Base-by-base conservation (phyloP, 306 rosid species). In the Fagus crenata region DNA sequence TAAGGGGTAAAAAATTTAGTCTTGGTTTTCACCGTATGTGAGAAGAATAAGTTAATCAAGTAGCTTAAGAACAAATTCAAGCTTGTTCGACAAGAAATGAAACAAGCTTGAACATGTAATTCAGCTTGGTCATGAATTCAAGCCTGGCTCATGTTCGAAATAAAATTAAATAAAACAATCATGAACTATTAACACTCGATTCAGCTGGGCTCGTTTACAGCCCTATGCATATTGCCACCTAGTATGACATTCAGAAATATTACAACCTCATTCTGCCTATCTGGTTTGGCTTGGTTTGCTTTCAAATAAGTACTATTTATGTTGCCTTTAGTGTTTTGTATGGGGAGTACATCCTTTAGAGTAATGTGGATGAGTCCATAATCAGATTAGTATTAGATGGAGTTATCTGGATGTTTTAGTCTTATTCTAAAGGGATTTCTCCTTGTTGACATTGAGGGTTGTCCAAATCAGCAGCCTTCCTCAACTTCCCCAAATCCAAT, bases 401-500 rank as follows among this genome's bases (percentile, higher is more conserved):
- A 64, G 18, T 36, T 67, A 15, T 17, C 49, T 39, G 71, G 51
- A 39, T 7, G 33, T 5, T 40, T 67, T 67, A 39, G 18, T 33
- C 49, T 17, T 67, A 67, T 67, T 67, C 49, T 39, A 39, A 39
- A 2, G 49, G 11, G 40, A 60, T 60, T 33, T 32, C 36, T 60
- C n/a, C 67, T 12, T 60, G 8, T 60, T 33, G n/a, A 32, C 2
- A 2, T 60, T 60, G 40, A 60, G 36, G 54, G 72, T 22, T 76
- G 3, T 64, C 55, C 42, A 32, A 32, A 49, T 40, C 71, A n/a
- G 76, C 41, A 12, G 68, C 68, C 74, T 74, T 69, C 53, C 49
- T 77, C 32, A 64, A 32, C 56, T 77, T 33, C 63, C 13, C 56
- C 17, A 32, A 49, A 55, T 12, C 32, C 64, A 13, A 49, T 40